Percentiles rank a stretch among this genome's conserved stretches.
Conservation (phyloP, 1,139 yeast species). For the Suhomyces coccinellae region DNA sequence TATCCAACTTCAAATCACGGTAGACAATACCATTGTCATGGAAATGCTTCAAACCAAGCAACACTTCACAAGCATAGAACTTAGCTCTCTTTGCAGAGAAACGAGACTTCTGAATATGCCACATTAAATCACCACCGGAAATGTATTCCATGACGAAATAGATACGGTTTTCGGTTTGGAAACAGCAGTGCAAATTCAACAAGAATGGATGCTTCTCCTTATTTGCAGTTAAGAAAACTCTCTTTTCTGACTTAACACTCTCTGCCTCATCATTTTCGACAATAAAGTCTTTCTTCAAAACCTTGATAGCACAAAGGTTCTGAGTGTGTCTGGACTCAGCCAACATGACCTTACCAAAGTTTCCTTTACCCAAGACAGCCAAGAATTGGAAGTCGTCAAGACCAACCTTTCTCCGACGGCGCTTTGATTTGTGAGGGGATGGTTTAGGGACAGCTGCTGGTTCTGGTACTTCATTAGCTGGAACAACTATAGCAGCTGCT, state of each 20-base stretch:
- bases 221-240: conserved; percentile 89
- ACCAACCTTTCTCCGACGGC: conserved; percentile 71
- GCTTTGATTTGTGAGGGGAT: conserved; percentile 31
- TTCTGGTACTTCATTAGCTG: conserved; percentile 1
- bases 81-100: conserved; percentile 91
- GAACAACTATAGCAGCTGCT: not conserved
- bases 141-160: conserved; percentile 98
- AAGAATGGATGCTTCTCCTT: conserved; percentile 90
- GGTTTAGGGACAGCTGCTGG: conserved; percentile 1
- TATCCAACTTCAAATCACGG: conserved; percentile 92
- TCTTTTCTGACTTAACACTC: conserved; percentile 88
- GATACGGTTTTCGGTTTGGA: conserved; percentile 95
- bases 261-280: conserved; percentile 96
- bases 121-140: conserved; percentile 98
- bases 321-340: conserved; percentile 86
- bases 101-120: conserved; percentile 95
- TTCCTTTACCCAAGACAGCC: conserved; percentile 96
- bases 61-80: conserved; percentile 95
- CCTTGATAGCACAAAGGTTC: conserved; percentile 89
- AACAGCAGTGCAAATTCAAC: conserved; percentile 87
- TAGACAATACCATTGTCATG: conserved; percentile 96
- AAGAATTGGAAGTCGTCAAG: conserved; percentile 91
- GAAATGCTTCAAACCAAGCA: conserved; percentile 85
- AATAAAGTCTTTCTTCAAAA: conserved; percentile 89
- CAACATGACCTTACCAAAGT: conserved; percentile 95